Percentiles rank a stretch among this genome's conserved stretches.
These are phyloP conservation scores for Boletus tomentosulus DNA, from an alignment of 768 basidiomycete genomes.

Conservation along the genomic window DNA sequence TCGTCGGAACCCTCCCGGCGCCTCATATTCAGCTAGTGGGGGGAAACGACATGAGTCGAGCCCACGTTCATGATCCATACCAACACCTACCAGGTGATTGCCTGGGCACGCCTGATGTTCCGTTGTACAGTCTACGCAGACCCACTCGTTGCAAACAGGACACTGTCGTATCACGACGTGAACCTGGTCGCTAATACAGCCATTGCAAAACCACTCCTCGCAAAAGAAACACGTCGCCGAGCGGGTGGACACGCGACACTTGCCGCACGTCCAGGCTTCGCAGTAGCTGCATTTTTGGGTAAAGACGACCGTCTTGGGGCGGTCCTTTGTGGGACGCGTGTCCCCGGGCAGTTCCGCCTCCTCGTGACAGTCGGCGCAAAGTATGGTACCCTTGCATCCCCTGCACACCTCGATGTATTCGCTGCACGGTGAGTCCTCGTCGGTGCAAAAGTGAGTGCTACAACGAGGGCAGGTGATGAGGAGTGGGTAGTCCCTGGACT, in stretches of 20 bases:
- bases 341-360: constrained; percentile 7
- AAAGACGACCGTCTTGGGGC: not conserved
- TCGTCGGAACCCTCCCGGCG: too few species aligned
- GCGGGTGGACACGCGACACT: not conserved
- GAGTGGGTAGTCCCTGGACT: not conserved
- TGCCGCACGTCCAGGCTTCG: constrained; percentile 2
- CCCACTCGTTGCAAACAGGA: not conserved
- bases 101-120: not conserved
- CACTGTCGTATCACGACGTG: not conserved
- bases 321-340: not conserved
- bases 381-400: constrained; percentile 4
- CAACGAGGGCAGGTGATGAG: constrained; percentile 12
- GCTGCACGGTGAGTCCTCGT: rapidly evolving
- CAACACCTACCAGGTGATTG: not conserved
- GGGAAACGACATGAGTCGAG: not conserved
- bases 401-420: not conserved
- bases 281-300: constrained; percentile 1
- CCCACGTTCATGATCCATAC: not conserved
- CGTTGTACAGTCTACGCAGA: not conserved
- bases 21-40: not conserved
- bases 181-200: not conserved
- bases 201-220: not conserved
- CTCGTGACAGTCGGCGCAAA: constrained; percentile 11
- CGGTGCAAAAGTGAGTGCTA: constrained; percentile 6
- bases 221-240: constrained; percentile 2